A percentile compares a stretch with the other conserved stretches of the same genome.
Conservation (phyloP, 2,329 filamentous ascomycete genomes). For the Fusarium oligoseptatum region DNA sequence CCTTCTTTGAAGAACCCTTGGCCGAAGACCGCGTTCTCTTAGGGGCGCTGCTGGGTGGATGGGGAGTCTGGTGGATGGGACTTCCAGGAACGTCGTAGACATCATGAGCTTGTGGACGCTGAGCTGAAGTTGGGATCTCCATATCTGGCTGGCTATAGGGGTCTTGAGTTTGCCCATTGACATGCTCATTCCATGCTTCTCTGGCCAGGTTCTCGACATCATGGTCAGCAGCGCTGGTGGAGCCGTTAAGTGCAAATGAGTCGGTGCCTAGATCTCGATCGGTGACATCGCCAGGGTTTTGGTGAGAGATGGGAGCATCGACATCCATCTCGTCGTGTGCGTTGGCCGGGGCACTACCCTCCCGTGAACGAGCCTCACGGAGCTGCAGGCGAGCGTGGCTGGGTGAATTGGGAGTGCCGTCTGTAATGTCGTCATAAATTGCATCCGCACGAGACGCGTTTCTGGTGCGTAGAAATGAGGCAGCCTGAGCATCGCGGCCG, state of each 20-base stretch:
- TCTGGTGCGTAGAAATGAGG: constrained; percentile 31
- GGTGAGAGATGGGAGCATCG: constrained; percentile 30
- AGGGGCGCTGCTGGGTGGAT: constrained; percentile 39
- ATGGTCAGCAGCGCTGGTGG: constrained; percentile 25
- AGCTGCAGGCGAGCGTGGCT: constrained; percentile 45
- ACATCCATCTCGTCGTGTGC: constrained; percentile 43
- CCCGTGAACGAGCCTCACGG: constrained; percentile 45
- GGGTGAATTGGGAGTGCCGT: constrained; percentile 46
- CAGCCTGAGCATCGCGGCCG: constrained; percentile 14
- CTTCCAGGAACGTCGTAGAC: constrained; percentile 46
- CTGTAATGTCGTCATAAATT: constrained; percentile 34
- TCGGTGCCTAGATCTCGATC: constrained; percentile 27
- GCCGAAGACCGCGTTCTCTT: constrained; percentile 53
- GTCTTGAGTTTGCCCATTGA: constrained; percentile 45
- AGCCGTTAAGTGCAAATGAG: constrained; percentile 15
- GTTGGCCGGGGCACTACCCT: constrained; percentile 40
- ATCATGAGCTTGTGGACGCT: constrained; percentile 34
- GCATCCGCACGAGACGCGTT: constrained; percentile 28
- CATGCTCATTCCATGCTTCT: constrained; percentile 53
- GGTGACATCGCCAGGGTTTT: constrained; percentile 11
- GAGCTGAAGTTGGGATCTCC: constrained; percentile 36
- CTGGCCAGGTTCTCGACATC: constrained; percentile 50
- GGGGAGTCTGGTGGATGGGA: constrained; percentile 33
- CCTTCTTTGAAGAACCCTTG: constrained; percentile 57
- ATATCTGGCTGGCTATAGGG: constrained; percentile 21